Evolutionary conservation across 495 filamentous ascomycete genomes (phyloP).

Genomic region (Aspergillus cristatus): DNA sequence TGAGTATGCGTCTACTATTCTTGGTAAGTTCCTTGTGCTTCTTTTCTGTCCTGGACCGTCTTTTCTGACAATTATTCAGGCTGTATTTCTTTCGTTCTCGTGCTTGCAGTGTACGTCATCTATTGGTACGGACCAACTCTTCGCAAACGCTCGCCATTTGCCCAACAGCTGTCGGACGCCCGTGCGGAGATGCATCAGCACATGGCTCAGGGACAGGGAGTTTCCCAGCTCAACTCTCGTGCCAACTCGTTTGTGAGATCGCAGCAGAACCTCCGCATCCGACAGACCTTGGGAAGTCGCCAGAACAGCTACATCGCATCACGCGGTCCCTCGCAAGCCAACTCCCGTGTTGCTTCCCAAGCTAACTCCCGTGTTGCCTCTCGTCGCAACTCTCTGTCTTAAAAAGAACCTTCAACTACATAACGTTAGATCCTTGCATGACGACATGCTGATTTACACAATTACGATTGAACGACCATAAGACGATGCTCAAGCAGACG

Average conservation of each 20-base stretch:
- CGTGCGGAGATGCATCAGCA: conserved; percentile 34
- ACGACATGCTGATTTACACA: too few species aligned
- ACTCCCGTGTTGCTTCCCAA: conserved; percentile 25
- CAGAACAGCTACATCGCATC: conserved; percentile 24
- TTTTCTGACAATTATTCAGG: conserved; percentile 18
- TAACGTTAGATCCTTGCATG: too few species aligned
- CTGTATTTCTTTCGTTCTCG: conserved; percentile 59
- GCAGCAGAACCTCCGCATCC: conserved; percentile 41
- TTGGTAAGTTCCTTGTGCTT: conserved; percentile 31
- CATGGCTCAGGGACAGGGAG: conserved; percentile 27
- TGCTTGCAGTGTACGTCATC: conserved; percentile 63
- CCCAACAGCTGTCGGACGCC: conserved; percentile 55
- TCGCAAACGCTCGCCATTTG: conserved; percentile 62
- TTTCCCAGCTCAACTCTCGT: conserved; percentile 33
- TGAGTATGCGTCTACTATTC: conserved; percentile 62
- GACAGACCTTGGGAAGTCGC: conserved; percentile 34
- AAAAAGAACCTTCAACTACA: too few species aligned
- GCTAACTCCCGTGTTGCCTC: conserved; percentile 20
- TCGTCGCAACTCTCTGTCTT: conserved; percentile 1
- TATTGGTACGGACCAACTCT: conserved; percentile 67
- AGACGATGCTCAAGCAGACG: too few species aligned
- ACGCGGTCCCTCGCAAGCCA: conserved; percentile 24
- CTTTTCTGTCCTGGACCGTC: background rate
- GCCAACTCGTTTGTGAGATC: conserved; percentile 39
- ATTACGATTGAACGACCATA: too few species aligned